These are phyloP conservation scores for Pigoraptor vietnamica DNA, from an alignment of 78 protist species.

Conservation along the genomic window DNA sequence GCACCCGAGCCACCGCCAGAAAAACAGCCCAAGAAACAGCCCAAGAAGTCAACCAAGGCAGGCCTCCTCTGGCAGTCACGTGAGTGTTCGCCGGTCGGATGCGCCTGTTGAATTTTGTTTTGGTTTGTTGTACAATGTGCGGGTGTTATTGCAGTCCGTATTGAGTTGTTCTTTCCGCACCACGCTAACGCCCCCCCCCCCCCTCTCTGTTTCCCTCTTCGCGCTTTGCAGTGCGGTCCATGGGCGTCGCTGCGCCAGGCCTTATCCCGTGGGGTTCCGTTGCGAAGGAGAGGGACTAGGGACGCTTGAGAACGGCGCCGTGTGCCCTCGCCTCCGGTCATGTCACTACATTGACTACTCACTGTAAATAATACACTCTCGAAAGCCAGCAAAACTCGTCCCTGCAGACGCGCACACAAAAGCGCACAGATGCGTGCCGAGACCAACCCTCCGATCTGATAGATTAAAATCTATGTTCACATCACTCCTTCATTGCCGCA, in stretches of 20 bases:
- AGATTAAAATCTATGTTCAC: too few relatives aligned
- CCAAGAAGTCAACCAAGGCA: background rate
- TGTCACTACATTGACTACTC: too few relatives aligned
- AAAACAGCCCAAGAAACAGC: background rate
- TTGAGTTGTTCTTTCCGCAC: background rate
- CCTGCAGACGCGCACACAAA: too few relatives aligned
- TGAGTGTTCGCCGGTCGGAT: background rate
- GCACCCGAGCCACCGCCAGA: background rate
- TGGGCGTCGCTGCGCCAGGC: background rate
- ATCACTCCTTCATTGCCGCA: slow-evolving; percentile 3
- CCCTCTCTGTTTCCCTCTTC: background rate
- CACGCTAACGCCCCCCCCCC: background rate
- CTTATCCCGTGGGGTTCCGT: too few relatives aligned
- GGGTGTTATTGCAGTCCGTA: background rate
- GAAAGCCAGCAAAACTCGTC: too few relatives aligned
- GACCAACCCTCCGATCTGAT: too few relatives aligned
- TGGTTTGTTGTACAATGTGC: background rate
- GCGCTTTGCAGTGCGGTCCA: background rate
- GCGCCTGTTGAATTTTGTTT: background rate
- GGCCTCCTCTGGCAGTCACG: background rate
- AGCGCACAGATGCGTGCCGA: too few relatives aligned
- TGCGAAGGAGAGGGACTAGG: too few relatives aligned
- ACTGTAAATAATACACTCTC: too few relatives aligned
- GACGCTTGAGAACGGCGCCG: too few relatives aligned
- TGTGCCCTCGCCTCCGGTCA: too few relatives aligned